Base-by-base conservation (phyloP, 2,329 filamentous ascomycete genomes). In the Colletotrichum aenigma region DNA sequence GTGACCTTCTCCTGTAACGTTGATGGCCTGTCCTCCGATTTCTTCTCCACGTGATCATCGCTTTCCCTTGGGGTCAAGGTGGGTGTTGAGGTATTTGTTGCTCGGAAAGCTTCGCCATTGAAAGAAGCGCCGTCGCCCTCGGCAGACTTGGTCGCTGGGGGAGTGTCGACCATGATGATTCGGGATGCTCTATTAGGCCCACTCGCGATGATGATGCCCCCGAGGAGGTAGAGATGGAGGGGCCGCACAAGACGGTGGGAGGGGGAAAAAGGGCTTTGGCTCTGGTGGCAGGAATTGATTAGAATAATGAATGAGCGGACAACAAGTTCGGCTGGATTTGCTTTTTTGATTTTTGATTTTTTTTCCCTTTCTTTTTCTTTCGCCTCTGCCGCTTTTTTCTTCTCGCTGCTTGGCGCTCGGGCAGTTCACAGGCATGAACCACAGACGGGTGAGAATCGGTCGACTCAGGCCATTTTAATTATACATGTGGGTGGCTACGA, bases 61-160 rank as follows among this genome's bases (percentile, higher is more conserved):
- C 73, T 76, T 12, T 76, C 73, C 38, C 73, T 30, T 16, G 67
- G 36, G 28, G 75, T 60, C 16, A 76, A 64, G 13, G 75, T 77
- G 21, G 73, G 64, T 30, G 72, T 77, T 43, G 75, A 77, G 43
- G 62, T 70, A 60, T 77, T 69, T 16, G 67, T 69, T 26, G 55
- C 58, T 58, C 36, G 56, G 18, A 58, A 55, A 12, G 30, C 26
- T 30, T 71, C 68, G 26, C 52, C 26, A 32, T 61, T 72, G n/a
- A 69, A 48, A 4, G 61, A 48, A 12, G 48, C 56, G 43, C 24
- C 28, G 30, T 72, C 67, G 21, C 55, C 64, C 58, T 64, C 75
- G 26, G 26, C 26, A 52, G 67, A 56, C 64, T 43, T 71, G 34
- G 24, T n/a, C 26, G 64, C 28, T 21, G 60, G 21, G 21, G 43